These are phyloP conservation scores for Gastrolobium bilobum DNA, from an alignment of 306 rosid genomes.

Conservation along the genomic window DNA sequence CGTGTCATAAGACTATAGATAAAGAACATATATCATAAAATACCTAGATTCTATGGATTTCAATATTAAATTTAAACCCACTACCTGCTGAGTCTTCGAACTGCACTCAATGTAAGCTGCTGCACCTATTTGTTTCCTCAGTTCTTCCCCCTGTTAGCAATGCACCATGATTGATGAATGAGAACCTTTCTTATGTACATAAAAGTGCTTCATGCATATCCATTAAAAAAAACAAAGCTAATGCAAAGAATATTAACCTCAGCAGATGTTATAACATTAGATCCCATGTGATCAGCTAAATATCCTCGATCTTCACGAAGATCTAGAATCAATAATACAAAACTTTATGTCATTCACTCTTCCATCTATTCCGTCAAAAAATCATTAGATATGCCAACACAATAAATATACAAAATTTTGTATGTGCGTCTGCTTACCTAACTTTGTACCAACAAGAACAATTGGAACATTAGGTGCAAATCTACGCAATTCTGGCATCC, in stretches of 20 bases:
- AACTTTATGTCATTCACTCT: conserved; percentile 28
- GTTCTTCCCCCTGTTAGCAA: conserved; percentile 86
- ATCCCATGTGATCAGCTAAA: conserved; percentile 80
- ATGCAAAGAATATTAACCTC: conserved; percentile 64
- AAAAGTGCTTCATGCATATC: neutral
- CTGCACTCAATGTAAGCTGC: conserved; percentile 98
- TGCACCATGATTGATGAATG: conserved; percentile 34
- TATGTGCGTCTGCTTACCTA: conserved; percentile 62
- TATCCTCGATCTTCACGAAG: conserved; percentile 86
- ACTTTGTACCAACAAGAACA: conserved; percentile 97
- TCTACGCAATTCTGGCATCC: conserved; percentile 99
- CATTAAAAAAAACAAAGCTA: neutral
- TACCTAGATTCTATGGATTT: neutral
- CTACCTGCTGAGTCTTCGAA: conserved; percentile 98
- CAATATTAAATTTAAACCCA: neutral
- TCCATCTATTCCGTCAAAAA: conserved; percentile 3
- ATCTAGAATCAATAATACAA: conserved; percentile 60
- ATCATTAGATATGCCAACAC: too few species aligned
- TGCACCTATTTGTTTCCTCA: conserved; percentile 97
- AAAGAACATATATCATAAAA: conserved; percentile 5
- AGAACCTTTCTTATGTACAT: conserved; percentile 18
- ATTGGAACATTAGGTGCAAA: conserved; percentile 96
- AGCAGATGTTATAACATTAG: conserved; percentile 76
- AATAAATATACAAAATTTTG: neutral
- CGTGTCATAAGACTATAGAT: conserved; percentile 5